Evolutionary conservation across 805 yeast species (phyloP), one percentile per base, ranked within the genome.

Genomic region (Kluyveromyces siamensis): DNA sequence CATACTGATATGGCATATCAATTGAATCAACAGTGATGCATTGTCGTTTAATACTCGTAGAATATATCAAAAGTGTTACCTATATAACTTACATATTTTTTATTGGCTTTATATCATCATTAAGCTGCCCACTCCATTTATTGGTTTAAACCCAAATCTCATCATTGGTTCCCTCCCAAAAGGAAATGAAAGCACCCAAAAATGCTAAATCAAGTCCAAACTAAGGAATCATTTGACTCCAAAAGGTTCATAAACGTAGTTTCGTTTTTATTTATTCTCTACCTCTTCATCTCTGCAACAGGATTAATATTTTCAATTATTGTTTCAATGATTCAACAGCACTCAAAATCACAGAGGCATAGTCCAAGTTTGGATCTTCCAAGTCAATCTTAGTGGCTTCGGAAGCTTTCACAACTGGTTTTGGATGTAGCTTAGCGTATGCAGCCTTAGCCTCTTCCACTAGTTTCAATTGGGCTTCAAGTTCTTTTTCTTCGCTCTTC

Each of bases 351-450:
- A 80, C 84, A 55, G 73, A 72, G 48, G 80, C 96, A 60, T 85
- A 77, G 68, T 90, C 98, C 68, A 88, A 78, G 72, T 89, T 84
- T 56, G 95, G 93, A 71, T 89, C 96, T 62, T 87, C 91, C 66
- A 89, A 75, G 72, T 90, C 77, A 57, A 83, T 67, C 47, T 79
- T 73, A 41, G 70, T 57, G n/a, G 74, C 69, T 44, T 72, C 58
- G 19, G 66, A 62, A 36, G 63, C 68, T 50, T 74, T 74, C 37
- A 66, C 68, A 47, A 67, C 67, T 43, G 45, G 36, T 46, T 48
- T 43, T 52, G 75, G 71, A 61, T 77, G 70, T 62, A 80, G 71
- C 69, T 79, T 84, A 58, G 87, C 89, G 72, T 77, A 91, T 72
- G 87, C 90, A 47, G 83, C 84, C 75, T 87, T 89, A 58, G 98